Evolutionary conservation across 1,284 basidiomycete species (phyloP).

Genomic region (Naganishia sp.): DNA sequence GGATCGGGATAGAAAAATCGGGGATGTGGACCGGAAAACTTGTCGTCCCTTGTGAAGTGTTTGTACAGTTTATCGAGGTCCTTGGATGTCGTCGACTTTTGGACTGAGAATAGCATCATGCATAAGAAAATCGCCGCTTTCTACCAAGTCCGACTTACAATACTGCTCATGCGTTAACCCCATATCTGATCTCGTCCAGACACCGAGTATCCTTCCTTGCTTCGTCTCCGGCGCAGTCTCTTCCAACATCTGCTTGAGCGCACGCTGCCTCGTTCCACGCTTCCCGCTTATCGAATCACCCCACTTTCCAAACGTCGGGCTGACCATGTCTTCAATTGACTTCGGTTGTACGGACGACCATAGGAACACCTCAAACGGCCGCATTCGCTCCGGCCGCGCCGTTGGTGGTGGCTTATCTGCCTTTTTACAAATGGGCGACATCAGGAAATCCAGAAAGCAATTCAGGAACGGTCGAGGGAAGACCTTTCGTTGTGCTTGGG

Average conservation of each 20-base stretch:
- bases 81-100: slow-evolving; percentile 51
- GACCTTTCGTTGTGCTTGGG: slow-evolving; percentile 9
- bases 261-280: background rate
- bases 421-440: slow-evolving; percentile 2
- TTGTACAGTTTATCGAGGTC: slow-evolving; percentile 47
- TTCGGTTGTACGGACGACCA: slow-evolving; percentile 53
- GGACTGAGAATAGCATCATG: slow-evolving; percentile 24
- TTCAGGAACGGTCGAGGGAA: slow-evolving; percentile 45
- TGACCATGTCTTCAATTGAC: slow-evolving; percentile 51
- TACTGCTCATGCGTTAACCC: slow-evolving; percentile 42
- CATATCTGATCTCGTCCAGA: slow-evolving; percentile 52
- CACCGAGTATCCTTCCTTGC: slow-evolving; percentile 46
- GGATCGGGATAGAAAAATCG: slow-evolving; percentile 28
- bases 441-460: slow-evolving; percentile 47
- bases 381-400: slow-evolving; percentile 5
- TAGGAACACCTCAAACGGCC: slow-evolving; percentile 50
- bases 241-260: background rate
- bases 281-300: background rate
- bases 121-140: slow-evolving; percentile 1
- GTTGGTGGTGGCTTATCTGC: no score
- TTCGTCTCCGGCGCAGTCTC: slow-evolving; percentile 29
- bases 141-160: slow-evolving; percentile 37
- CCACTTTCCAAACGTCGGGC: slow-evolving; percentile 41
- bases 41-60: slow-evolving; percentile 33
- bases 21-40: background rate